Base-by-base conservation (phyloP, 2,329 filamentous ascomycete species). In the Didymella exigua region DNA sequence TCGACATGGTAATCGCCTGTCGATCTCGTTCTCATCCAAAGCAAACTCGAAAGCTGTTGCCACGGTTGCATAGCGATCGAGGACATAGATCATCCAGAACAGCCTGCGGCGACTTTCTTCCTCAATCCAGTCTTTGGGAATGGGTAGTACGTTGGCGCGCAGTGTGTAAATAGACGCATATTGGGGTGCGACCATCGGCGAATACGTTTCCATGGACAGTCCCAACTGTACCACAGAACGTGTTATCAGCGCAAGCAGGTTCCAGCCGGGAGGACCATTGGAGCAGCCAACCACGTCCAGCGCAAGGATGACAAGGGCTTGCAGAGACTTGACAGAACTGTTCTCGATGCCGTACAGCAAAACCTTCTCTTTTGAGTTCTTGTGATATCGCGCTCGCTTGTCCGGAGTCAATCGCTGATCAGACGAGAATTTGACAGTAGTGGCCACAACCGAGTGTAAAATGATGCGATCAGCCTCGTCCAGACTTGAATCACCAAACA, bases 51-150 rank as follows among this genome's bases (percentile, higher is more conserved):
- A 96, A 0, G 93, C 91, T 0, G 93, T 96, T 0, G 91, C 89
- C 51, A 96, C 88, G 0, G 92, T 96, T 0, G 91, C 91, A 70
- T 96, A 96, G 44, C 93, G 84, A 71, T 97, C 93, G 5, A 97
- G 81, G 11, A 96, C 78, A 69, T 96, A 97, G 10, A 96, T 87
- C 87, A 96, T 93, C 93, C 93, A 97, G 74, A 97, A 96, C 1
- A 96, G 79, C 23, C 93, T 82, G 24, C 93, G 84, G 24, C 92
- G 82, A 36, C 90, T 89, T 73, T 97, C 93, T 58, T 96, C 93
- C 70, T 96, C 92, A 51, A 96, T 89, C 74, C 93, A 96, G 58
- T 91, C 89, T 45, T 86, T 87, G 0, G 93, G 84, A 57, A 96
- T 91, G 0, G 91, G 89, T 0, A 96, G 79, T 2, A 93, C 87